Evolutionary conservation across 768 basidiomycete genomes (phyloP).

Genomic region (Pleurotus tuber-regium): DNA sequence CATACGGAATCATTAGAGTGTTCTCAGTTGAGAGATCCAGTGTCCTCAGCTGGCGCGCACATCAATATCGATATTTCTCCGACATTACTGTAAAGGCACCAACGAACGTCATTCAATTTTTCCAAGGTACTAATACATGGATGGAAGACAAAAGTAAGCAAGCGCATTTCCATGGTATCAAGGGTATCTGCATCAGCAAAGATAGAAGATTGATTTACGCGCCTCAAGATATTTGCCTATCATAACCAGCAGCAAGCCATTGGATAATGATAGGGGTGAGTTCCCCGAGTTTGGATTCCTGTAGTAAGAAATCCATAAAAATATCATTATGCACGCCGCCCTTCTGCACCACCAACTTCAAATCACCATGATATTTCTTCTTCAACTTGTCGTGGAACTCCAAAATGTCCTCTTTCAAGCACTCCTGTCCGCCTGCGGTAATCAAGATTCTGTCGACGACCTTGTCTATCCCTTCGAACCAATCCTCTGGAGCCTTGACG

Average conservation of each 20-base stretch:
- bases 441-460: slow-evolving; percentile 33
- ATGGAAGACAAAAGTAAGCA: not conserved
- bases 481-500: slow-evolving; percentile 25
- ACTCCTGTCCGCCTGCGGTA: slow-evolving; percentile 33
- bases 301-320: slow-evolving; percentile 14
- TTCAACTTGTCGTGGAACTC: slow-evolving; percentile 16
- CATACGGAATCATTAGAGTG: not conserved
- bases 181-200: no score
- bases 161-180: not conserved
- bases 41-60: no score
- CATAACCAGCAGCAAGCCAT: slow-evolving; percentile 11
- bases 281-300: slow-evolving; percentile 9
- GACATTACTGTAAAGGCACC: slow-evolving; percentile 3
- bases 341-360: slow-evolving; percentile 16
- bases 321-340: slow-evolving; percentile 17
- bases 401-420: slow-evolving; percentile 31
- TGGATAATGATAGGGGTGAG: slow-evolving; percentile 10
- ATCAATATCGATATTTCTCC: slow-evolving; percentile 7
- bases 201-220: not conserved
- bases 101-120: not conserved
- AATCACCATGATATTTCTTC: not conserved
- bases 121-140: not conserved
- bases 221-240: slow-evolving; percentile 1
- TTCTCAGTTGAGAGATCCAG: not conserved
- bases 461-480: slow-evolving; percentile 29